Conservation (phyloP, 345 rosid genomes). For the Citrus australasica region DNA sequence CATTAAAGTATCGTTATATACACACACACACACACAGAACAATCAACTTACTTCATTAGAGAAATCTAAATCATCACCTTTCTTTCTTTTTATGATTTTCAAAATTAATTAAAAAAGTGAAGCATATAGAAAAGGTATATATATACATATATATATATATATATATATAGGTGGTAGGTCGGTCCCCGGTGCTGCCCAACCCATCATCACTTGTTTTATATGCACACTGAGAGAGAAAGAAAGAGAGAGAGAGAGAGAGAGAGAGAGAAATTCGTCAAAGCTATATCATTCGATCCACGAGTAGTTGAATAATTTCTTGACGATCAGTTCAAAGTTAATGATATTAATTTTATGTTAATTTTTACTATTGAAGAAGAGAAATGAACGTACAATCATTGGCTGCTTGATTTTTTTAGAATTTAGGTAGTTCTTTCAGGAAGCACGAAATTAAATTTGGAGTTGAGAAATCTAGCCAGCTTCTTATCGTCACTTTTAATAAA, state of each 20-base stretch:
- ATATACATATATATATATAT: neutral
- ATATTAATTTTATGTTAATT: too few species aligned
- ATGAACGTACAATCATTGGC: too few species aligned
- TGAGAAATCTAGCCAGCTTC: neutral
- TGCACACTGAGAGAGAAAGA: too few species aligned
- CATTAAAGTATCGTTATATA: neutral
- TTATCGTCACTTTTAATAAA: neutral
- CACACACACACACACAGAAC: too few species aligned
- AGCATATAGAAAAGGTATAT: neutral
- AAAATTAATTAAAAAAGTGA: neutral
- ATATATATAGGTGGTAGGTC: neutral
- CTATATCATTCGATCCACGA: neutral
- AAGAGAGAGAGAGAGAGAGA: neutral
- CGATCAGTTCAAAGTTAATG: neutral
- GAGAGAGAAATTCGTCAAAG: neutral
- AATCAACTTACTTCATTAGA: neutral
- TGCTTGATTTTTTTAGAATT: too few species aligned
- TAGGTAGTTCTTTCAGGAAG: neutral
- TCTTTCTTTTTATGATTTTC: neutral
- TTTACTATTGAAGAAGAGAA: neutral
- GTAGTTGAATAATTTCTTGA: neutral
- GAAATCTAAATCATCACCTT: neutral
- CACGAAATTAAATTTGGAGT: neutral
- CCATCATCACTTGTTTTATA: slow-evolving; percentile 22
- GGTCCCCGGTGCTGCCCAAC: slow-evolving; percentile 31